A percentile compares a stretch with the other conserved stretches of the same genome.
Evolutionary conservation across 2,329 filamentous ascomycete genomes (phyloP).

Genomic region (Passalora sequoiae): DNA sequence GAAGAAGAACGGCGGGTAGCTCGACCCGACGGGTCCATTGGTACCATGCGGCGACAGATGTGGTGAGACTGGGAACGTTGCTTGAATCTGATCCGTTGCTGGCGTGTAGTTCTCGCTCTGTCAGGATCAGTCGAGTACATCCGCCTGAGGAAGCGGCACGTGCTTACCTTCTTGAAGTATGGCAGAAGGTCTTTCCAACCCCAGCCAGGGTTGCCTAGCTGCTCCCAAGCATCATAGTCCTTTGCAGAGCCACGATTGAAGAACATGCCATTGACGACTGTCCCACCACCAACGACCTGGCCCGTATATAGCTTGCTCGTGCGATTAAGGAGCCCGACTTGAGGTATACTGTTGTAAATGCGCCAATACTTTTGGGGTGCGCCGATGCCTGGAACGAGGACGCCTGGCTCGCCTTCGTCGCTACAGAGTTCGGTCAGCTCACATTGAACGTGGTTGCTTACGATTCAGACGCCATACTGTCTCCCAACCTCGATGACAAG

Average conservation of each 20-base stretch:
- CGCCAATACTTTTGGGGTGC: slow-evolving; percentile 7
- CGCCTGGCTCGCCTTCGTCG: slow-evolving; percentile 5
- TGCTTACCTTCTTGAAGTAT: no score
- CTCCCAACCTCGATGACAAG: slow-evolving; percentile 4
- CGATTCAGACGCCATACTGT: background rate
- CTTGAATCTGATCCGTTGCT: slow-evolving; percentile 2
- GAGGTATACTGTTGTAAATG: slow-evolving; percentile 5
- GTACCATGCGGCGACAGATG: background rate
- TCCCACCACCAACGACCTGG: slow-evolving; percentile 28
- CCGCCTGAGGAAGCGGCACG: no score
- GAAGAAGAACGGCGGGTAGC: slow-evolving; percentile 3
- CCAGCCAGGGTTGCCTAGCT: slow-evolving; percentile 24
- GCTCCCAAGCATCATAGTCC: slow-evolving; percentile 37
- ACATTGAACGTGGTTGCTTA: background rate
- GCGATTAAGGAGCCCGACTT: background rate
- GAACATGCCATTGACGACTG: slow-evolving; percentile 33
- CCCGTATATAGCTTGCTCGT: slow-evolving; percentile 26
- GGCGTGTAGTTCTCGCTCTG: slow-evolving; percentile 8
- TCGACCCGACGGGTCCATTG: background rate
- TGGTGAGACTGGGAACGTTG: background rate
- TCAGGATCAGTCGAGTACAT: no score
- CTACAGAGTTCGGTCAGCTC: background rate
- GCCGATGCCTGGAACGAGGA: slow-evolving; percentile 7
- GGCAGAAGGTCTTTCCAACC: slow-evolving; percentile 18
- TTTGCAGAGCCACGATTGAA: slow-evolving; percentile 31